These are phyloP conservation scores for Jacaranda mimosifolia DNA, from an alignment of 257 asterid genomes.

Conservation along the genomic window DNA sequence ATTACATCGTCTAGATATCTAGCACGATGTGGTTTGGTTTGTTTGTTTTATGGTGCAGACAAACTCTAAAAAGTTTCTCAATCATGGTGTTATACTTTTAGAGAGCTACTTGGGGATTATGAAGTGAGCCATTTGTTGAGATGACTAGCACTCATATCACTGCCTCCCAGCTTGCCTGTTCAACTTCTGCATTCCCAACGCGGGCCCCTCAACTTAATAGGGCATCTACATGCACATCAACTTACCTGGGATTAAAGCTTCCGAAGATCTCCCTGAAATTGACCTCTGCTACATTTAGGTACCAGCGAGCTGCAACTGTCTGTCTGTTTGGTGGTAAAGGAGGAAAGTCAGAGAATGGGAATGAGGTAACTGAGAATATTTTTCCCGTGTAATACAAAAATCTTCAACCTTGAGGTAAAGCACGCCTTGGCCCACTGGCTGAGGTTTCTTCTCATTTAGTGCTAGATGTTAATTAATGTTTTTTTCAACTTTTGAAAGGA, in stretches of 20 bases:
- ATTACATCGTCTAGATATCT: not conserved
- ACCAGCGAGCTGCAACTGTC: constrained; percentile 45
- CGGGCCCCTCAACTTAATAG: constrained; percentile 26
- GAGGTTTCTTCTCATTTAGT: constrained; percentile 8
- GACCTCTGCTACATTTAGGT: constrained; percentile 37
- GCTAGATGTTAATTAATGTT: not conserved
- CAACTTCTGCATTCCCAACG: constrained; percentile 33
- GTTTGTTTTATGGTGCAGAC: constrained; percentile 3
- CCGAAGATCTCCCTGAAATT: constrained; percentile 41
- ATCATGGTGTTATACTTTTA: constrained; percentile 30
- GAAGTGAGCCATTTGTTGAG: constrained; percentile 41
- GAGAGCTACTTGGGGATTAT: constrained; percentile 43
- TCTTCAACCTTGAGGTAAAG: not conserved
- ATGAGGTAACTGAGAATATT: constrained; percentile 52
- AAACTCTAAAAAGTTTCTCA: constrained; percentile 16
- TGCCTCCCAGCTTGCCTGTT: constrained; percentile 44
- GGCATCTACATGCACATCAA: constrained; percentile 39
- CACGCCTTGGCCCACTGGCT: not conserved
- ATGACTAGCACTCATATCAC: constrained; percentile 54
- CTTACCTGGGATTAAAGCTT: constrained; percentile 42
- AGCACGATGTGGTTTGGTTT: constrained; percentile 19
- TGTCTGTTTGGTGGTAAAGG: constrained; percentile 65
- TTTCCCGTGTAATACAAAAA: constrained; percentile 1
- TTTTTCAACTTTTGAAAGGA: not conserved
- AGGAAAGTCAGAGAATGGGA: constrained; percentile 59